Evolutionary conservation across 164 flowering plant genomes (phyloP), one percentile per base, ranked within the genome.

Genomic region (Amborella trichopoda): DNA sequence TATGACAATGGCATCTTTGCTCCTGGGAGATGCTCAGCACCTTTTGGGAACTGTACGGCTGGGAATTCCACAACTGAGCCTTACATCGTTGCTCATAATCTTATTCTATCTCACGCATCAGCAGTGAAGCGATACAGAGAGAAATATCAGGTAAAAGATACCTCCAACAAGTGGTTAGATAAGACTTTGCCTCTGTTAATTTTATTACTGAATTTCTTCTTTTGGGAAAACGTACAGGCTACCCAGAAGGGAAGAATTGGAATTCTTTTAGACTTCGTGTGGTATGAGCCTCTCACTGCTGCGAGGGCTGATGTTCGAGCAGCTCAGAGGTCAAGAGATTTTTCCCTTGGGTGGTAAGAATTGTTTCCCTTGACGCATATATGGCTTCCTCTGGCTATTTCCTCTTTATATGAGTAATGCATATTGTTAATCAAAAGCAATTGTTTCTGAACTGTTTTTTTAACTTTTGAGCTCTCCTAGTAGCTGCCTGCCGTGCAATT

Each of bases 41-140:
- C 61, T 9, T 68, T 21, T 23, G 82, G 86, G 41, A 77, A 79
- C 41, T 82, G 93, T 40, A 68, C 80, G 0, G 77, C 46, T 11
- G 87, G 91, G 6, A 61, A 82, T 36, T 82, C 93, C 5, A 69
- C 68, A 3, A 79, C 91, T 1, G 91, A 82, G 66, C 86, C 91
- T 40, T 82, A 79, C 52, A 77, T 75, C 44, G 91, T 43, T 13
- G 76, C 80, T 26, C 91, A 82, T 45, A 57, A 82, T 62, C 48
- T 79, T 63, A 73, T 82, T 36, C 34, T 79, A 14, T 56, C 78
- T 44, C 91, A 82, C 67, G 83, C 75, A 5, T 62, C 78, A 26
- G 75, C 91, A 12, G 80, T 74, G 39, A 69, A 75, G 34, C 66
- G 83, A 65, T 82, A 82, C 55, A 73, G 82, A 3, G 44, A 62